Percentiles rank a stretch among this genome's conserved stretches.
Evolutionary conservation across 768 basidiomycete species (phyloP).

Genomic region (Russula sp.): DNA sequence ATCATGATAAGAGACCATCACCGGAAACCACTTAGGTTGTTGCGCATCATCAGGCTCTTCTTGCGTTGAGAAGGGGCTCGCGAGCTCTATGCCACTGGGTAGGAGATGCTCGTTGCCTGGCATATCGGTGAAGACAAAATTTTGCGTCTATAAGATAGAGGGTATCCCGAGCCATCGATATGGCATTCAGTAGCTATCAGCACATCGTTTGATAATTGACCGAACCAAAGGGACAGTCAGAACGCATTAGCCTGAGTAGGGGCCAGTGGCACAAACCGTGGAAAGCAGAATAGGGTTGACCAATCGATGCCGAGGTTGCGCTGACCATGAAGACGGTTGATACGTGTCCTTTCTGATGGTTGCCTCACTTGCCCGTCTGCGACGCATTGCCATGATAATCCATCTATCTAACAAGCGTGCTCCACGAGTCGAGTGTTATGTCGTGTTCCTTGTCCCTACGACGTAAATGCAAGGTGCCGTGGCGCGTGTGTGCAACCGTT

Average conservation of each 20-base stretch:
- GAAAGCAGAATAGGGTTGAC: no score
- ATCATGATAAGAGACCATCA: background rate
- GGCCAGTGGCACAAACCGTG: no score
- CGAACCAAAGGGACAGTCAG: background rate
- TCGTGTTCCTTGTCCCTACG: background rate
- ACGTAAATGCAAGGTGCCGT: background rate
- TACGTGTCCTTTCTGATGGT: no score
- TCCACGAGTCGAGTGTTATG: no score
- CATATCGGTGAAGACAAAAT: background rate
- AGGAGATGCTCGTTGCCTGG: background rate
- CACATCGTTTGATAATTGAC: background rate
- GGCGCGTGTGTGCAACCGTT: no score
- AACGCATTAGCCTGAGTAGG: no score
- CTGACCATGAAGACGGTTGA: no score
- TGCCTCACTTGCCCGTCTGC: no score
- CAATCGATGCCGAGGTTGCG: no score
- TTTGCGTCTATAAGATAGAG: background rate
- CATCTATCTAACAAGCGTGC: no score
- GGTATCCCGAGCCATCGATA: constrained; percentile 2
- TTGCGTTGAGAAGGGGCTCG: background rate
- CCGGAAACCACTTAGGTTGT: background rate
- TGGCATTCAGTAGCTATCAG: background rate
- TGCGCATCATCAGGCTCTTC: background rate
- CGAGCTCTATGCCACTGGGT: background rate
- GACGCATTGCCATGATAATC: no score